phyloP scores from a whole-genome alignment of 441 rosid genomes.

The Eutrema salsugineum region DNA sequence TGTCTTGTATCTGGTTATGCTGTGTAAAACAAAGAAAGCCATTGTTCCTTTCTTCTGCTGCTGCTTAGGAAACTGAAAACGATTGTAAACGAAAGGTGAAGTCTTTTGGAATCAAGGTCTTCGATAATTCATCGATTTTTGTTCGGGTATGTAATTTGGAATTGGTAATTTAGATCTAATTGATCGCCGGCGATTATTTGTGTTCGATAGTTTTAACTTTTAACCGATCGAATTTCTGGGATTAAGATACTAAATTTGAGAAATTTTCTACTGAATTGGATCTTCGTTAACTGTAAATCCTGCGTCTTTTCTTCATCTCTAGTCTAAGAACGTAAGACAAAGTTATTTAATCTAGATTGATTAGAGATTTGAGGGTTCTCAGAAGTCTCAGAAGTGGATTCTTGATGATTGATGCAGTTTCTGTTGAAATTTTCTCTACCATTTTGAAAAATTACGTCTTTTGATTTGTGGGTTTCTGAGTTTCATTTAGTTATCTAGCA shows the following conservation, averaged over 20 bases:
- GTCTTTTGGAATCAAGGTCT: neutral
- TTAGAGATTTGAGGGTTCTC: neutral
- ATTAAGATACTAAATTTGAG: neutral
- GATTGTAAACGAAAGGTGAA: conserved; percentile 19
- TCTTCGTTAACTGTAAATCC: neutral
- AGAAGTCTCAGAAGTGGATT: neutral
- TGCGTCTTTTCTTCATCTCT: neutral
- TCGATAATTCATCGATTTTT: neutral
- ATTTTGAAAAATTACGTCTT: neutral
- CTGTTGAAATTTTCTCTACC: neutral
- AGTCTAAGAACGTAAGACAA: neutral
- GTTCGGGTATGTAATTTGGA: neutral
- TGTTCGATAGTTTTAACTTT: neutral
- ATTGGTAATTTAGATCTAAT: neutral
- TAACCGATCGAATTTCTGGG: neutral
- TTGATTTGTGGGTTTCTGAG: neutral
- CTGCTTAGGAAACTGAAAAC: conserved; percentile 13
- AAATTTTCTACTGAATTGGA: neutral
- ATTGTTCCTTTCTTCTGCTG: neutral
- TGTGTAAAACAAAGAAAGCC: neutral
- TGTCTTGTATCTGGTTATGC: neutral
- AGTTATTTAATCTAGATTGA: neutral
- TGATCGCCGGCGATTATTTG: conserved; percentile 5
- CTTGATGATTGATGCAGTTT: neutral
- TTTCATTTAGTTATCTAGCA: neutral